Percentiles rank a stretch among this genome's conserved stretches.
Evolutionary conservation across 2,329 filamentous ascomycete genomes (phyloP).

Genomic region (Colletotrichum sp.): DNA sequence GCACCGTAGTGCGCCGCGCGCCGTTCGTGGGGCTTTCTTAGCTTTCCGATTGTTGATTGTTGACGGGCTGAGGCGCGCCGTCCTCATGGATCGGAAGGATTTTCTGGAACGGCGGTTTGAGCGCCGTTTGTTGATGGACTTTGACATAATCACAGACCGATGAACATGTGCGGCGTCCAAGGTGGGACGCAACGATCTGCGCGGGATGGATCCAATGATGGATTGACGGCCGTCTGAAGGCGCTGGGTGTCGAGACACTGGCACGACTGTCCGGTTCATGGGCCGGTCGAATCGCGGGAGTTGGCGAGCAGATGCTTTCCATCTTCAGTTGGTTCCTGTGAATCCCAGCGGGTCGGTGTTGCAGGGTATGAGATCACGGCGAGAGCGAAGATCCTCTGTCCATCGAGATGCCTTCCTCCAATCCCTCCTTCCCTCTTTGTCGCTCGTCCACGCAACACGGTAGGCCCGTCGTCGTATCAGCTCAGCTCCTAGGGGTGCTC

Average conservation of each 20-base stretch:
- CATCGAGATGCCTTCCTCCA: background rate
- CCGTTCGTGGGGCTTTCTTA: background rate
- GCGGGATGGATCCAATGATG: background rate
- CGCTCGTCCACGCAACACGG: background rate
- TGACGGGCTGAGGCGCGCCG: background rate
- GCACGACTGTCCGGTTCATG: background rate
- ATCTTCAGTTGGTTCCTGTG: background rate
- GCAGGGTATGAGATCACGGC: conserved; percentile 7
- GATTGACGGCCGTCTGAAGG: conserved; percentile 4
- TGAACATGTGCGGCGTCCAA: background rate
- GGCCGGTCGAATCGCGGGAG: background rate
- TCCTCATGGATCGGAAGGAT: background rate
- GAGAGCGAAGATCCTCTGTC: background rate
- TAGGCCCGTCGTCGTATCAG: background rate
- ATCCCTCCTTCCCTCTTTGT: background rate
- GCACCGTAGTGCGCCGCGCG: background rate
- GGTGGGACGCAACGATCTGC: conserved; percentile 4
- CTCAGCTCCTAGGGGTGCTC: background rate
- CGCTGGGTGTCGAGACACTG: background rate
- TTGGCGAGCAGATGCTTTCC: background rate
- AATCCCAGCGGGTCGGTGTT: background rate
- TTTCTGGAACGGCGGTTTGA: conserved; percentile 3
- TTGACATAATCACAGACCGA: background rate
- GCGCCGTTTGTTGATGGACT: background rate
- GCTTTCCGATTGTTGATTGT: background rate